Evolutionary conservation across 164 flowering plant species (phyloP), one percentile per base, ranked within the genome.

Genomic region (Akebia trifoliata): DNA sequence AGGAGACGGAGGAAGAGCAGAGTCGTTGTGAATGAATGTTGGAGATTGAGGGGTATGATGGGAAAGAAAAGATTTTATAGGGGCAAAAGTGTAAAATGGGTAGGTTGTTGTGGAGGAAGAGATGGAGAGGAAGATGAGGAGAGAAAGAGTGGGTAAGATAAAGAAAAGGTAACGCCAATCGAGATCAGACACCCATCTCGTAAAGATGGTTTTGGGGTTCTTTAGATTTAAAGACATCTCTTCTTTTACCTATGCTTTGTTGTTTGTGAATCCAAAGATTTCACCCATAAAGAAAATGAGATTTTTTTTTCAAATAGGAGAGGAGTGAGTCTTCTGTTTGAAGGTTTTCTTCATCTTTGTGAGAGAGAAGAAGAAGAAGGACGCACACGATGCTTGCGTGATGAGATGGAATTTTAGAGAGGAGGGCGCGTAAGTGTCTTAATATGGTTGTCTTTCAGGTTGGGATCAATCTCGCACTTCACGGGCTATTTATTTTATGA

Each of bases 131-230:
- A 74, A 69, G 51, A 76, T 4, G 57, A 83, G 21, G 64, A 86
- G 56, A 26, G 68, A 69, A 49, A 83, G 59, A 12, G 80, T 67
- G 14, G 72, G 64, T 26, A 80, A 50, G 20, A 77, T 6, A 0
- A 78, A 24, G 17, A 84, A 24, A 17, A 68, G 53, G 31, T 48
- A 35, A 24, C 85, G 81, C 76, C 83, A 71, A 56, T 85, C 68
- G 36, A 77, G 76, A 74, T 78, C 84, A 8, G 72, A 50, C 17
- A 60, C 54, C 62, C 70, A 57, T 56, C 58, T 53, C 10, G 69
- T 60, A 49, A 51, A 22, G 18, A 25, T 29, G 11, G 24, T 48
- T 34, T 48, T 8, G 4, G 11, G 54, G 45, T 24, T 39, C 7
- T 20, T 15, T 43, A 5, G 20, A 42, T 42, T n/a, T n/a, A n/a